phyloP scores from a whole-genome alignment of 2,329 filamentous ascomycete genomes.

The Calonectria fujianensis region DNA sequence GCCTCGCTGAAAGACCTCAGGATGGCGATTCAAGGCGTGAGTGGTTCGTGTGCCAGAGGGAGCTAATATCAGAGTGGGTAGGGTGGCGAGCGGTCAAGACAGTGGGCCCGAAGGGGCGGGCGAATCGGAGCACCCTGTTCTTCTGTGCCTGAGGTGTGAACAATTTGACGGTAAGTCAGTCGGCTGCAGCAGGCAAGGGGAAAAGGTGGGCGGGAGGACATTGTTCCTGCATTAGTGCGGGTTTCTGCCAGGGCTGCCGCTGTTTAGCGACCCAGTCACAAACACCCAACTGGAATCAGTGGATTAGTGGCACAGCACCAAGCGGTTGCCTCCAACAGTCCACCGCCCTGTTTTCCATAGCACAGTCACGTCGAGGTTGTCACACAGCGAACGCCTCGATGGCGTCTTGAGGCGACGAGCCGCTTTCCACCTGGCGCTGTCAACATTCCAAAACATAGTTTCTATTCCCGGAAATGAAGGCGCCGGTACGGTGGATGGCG shows the following conservation, averaged over 20 bases:
- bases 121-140: not conserved
- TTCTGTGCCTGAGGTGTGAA: constrained; percentile 27
- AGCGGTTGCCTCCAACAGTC: constrained; percentile 22
- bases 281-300: not conserved
- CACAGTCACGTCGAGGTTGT: constrained; percentile 1
- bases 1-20: not conserved
- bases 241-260: constrained; percentile 46
- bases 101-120: not conserved
- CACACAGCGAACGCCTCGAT: not conserved
- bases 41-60: constrained; percentile 29
- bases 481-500: not conserved
- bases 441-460: not conserved
- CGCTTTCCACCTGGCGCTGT: constrained; percentile 3
- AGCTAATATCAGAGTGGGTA: constrained; percentile 25
- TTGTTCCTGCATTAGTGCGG: constrained; percentile 56
- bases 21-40: constrained; percentile 28
- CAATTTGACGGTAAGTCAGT: not conserved
- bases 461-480: constrained; percentile 36
- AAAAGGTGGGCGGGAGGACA: constrained; percentile 42
- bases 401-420: constrained; percentile 21
- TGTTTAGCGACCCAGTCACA: constrained; percentile 39
- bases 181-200: constrained; percentile 27
- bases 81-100: constrained; percentile 36
- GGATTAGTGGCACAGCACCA: constrained; percentile 17
- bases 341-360: constrained; percentile 15